phyloP scores from a whole-genome alignment of 164 flowering plant species.

The Malania oleifera region DNA sequence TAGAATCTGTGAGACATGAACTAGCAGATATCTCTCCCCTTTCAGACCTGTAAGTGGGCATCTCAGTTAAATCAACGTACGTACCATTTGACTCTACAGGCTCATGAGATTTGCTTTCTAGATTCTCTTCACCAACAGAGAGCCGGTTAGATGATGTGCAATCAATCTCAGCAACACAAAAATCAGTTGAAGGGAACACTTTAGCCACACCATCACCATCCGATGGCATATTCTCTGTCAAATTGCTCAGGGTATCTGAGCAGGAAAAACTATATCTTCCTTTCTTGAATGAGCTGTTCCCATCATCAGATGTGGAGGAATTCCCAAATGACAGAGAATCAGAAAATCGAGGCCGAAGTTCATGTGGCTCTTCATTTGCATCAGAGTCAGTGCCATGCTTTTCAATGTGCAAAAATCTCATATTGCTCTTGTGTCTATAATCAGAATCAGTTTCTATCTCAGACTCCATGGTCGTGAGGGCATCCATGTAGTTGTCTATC shows the following conservation, averaged over 20 bases:
- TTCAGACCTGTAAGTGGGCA: constrained; percentile 18
- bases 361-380: constrained; percentile 32
- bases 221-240: constrained; percentile 26
- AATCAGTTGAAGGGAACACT: constrained; percentile 20
- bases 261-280: constrained; percentile 34
- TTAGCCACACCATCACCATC: constrained; percentile 35
- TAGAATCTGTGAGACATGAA: constrained; percentile 22
- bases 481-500: constrained; percentile 77
- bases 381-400: constrained; percentile 32
- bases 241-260: constrained; percentile 38
- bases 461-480: constrained; percentile 75
- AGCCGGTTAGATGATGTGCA: constrained; percentile 19
- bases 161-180: constrained; percentile 18
- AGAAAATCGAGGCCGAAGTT: constrained; percentile 29
- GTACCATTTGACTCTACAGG: constrained; percentile 7
- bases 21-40: constrained; percentile 25
- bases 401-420: constrained; percentile 14
- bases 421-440: constrained; percentile 28
- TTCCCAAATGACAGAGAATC: constrained; percentile 54
- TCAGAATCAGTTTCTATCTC: constrained; percentile 76
- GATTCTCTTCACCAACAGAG: constrained; percentile 14
- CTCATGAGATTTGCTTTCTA: constrained; percentile 15
- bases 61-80: constrained; percentile 13
- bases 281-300: constrained; percentile 34
- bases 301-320: constrained; percentile 54